These are phyloP conservation scores for Penicillium sumatraense DNA, from an alignment of 2,329 filamentous ascomycete species.

Conservation along the genomic window DNA sequence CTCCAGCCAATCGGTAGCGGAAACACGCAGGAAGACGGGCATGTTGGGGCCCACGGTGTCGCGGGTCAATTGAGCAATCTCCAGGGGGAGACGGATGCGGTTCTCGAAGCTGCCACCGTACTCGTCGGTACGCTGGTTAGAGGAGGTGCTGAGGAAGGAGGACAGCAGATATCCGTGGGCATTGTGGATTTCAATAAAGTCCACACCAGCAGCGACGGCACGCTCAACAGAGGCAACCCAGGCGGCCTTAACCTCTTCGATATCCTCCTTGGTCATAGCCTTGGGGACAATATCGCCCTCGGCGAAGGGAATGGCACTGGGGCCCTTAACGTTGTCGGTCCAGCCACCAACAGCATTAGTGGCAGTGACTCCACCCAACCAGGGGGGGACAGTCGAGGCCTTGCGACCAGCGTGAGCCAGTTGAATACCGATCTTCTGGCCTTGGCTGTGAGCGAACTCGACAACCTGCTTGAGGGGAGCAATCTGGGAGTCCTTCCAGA, in stretches of 20 bases:
- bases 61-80: conserved; percentile 67
- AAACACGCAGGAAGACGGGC: conserved; percentile 75
- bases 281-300: conserved; percentile 65
- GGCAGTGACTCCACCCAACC: conserved; percentile 47
- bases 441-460: conserved; percentile 80
- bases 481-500: conserved; percentile 87
- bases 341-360: conserved; percentile 59
- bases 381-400: conserved; percentile 61
- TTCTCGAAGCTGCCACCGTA: conserved; percentile 63
- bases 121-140: conserved; percentile 68
- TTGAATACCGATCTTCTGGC: conserved; percentile 78
- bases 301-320: conserved; percentile 66
- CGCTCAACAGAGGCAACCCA: conserved; percentile 65
- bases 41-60: conserved; percentile 66
- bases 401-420: conserved; percentile 78
- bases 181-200: conserved; percentile 78
- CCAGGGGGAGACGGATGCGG: conserved; percentile 68
- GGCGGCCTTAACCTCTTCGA: conserved; percentile 65
- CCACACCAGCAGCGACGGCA: conserved; percentile 71
- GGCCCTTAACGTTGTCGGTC: conserved; percentile 59
- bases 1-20: conserved; percentile 76
- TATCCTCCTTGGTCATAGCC: conserved; percentile 71
- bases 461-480: conserved; percentile 68
- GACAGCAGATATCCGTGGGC: conserved; percentile 80
- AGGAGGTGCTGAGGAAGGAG: conserved; percentile 68